Conservation (phyloP, 176 grass and related monocot genomes). For the Eremochloa ophiuroides region DNA sequence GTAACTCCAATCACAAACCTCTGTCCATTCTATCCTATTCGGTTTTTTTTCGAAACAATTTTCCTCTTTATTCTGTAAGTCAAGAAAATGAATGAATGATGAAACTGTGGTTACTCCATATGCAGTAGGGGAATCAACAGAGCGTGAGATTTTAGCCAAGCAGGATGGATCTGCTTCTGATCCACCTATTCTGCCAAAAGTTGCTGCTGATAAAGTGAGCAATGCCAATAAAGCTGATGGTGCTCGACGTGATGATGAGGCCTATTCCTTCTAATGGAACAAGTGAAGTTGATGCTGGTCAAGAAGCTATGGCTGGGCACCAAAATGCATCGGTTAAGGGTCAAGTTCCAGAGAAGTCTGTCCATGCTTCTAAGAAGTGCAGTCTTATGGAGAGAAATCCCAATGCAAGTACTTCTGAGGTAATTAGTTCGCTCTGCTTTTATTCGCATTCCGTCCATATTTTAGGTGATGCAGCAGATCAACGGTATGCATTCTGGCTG, state of each 20-base stretch:
- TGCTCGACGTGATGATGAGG: background rate
- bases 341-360: background rate
- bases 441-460: background rate
- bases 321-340: background rate
- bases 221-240: background rate
- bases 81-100: background rate
- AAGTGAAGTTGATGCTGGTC: background rate
- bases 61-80: background rate
- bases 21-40: background rate
- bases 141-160: conserved; percentile 29
- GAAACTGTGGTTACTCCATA: background rate
- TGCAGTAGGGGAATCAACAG: conserved; percentile 27
- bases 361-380: background rate
- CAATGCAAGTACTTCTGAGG: conserved; percentile 24
- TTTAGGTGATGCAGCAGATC: background rate
- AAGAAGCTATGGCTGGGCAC: background rate
- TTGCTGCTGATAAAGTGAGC: background rate
- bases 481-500: too few species aligned
- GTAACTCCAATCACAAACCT: too few species aligned
- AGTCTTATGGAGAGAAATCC: conserved; percentile 32
- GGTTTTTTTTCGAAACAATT: background rate
- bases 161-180: background rate
- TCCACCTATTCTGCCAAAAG: background rate
- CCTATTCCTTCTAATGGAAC: background rate
- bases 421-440: conserved; percentile 1